Percentiles rank a stretch among this genome's conserved stretches.
Evolutionary conservation across 768 basidiomycete species (phyloP).

Genomic region (Symmetrospora coprosmae): DNA sequence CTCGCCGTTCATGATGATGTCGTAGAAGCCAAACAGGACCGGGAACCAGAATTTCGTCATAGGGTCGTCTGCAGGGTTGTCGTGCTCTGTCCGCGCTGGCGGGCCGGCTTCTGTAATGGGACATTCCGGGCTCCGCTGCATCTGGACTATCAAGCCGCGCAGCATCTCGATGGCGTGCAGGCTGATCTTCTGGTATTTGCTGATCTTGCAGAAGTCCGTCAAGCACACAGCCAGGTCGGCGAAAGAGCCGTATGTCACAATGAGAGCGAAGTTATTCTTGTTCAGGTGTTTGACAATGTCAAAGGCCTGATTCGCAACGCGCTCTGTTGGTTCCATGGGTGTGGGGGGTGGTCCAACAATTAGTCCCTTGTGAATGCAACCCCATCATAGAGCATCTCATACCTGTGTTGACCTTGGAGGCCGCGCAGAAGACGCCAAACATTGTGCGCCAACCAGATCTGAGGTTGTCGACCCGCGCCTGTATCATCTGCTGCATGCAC

Average conservation of each 20-base stretch:
- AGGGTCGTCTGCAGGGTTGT: slow-evolving; percentile 24
- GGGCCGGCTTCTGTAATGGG: slow-evolving; percentile 28
- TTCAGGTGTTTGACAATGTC: slow-evolving; percentile 88
- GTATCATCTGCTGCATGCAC: slow-evolving; percentile 97
- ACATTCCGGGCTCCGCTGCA: slow-evolving; percentile 70
- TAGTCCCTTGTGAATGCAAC: background rate
- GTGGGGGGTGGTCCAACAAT: background rate
- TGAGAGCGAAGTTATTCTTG: slow-evolving; percentile 73
- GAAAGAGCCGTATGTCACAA: slow-evolving; percentile 85
- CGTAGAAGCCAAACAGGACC: slow-evolving; percentile 90
- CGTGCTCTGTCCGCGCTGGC: slow-evolving; percentile 32
- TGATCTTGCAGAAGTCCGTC: slow-evolving; percentile 98
- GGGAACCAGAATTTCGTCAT: slow-evolving; percentile 93
- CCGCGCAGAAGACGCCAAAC: slow-evolving; percentile 96
- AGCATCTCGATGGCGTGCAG: slow-evolving; percentile 93
- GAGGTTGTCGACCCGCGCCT: slow-evolving; percentile 82
- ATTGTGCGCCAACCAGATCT: slow-evolving; percentile 98
- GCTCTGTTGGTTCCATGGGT: slow-evolving; percentile 48
- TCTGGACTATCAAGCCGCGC: slow-evolving; percentile 75
- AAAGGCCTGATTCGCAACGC: slow-evolving; percentile 81
- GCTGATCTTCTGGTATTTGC: slow-evolving; percentile 97
- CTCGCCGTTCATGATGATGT: slow-evolving; percentile 99
- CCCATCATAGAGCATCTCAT: background rate
- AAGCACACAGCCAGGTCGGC: slow-evolving; percentile 93
- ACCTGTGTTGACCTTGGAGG: slow-evolving; percentile 51